phyloP scores from a whole-genome alignment of 2,329 filamentous ascomycete species.

The Cladosporium sp. region DNA sequence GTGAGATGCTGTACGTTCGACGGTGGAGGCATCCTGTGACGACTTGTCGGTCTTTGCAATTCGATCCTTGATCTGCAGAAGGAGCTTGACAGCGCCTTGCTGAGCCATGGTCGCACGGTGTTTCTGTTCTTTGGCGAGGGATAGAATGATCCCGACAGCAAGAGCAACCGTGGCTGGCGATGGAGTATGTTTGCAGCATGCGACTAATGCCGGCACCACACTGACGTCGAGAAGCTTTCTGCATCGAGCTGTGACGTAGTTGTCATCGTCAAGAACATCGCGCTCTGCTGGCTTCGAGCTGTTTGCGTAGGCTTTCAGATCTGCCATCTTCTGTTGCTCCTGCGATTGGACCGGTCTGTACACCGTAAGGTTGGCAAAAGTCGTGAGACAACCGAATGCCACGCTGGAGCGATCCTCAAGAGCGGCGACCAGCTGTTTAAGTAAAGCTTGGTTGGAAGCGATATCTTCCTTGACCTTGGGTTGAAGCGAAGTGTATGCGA shows the following conservation, averaged over 20 bases:
- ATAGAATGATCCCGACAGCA: slow-evolving; percentile 70
- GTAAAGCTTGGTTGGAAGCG: slow-evolving; percentile 61
- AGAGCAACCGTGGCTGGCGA: slow-evolving; percentile 68
- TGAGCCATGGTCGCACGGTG: slow-evolving; percentile 79
- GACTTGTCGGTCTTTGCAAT: slow-evolving; percentile 49
- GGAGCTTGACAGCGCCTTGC: slow-evolving; percentile 84
- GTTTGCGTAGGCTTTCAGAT: slow-evolving; percentile 92
- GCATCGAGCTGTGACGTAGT: slow-evolving; percentile 72
- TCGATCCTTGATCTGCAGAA: slow-evolving; percentile 67
- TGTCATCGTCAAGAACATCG: slow-evolving; percentile 70
- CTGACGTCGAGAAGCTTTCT: slow-evolving; percentile 73
- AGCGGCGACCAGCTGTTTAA: slow-evolving; percentile 65
- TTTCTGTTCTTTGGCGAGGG: slow-evolving; percentile 69
- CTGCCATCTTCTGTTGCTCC: slow-evolving; percentile 85
- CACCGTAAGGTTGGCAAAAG: slow-evolving; percentile 77
- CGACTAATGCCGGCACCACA: slow-evolving; percentile 71
- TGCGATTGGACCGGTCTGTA: slow-evolving; percentile 77
- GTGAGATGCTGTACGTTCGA: slow-evolving; percentile 30
- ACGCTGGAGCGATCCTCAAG: slow-evolving; percentile 45
- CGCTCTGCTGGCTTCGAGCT: slow-evolving; percentile 61
- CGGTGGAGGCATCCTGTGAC: slow-evolving; percentile 23
- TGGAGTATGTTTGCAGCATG: slow-evolving; percentile 34
- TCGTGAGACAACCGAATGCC: slow-evolving; percentile 81
- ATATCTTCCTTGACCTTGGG: slow-evolving; percentile 81
- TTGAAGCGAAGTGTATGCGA: slow-evolving; percentile 87